A percentile compares a stretch with the other conserved stretches of the same genome.
Evolutionary conservation across 2,329 filamentous ascomycete genomes (phyloP).

Genomic region (Paramyrothecium roridum): DNA sequence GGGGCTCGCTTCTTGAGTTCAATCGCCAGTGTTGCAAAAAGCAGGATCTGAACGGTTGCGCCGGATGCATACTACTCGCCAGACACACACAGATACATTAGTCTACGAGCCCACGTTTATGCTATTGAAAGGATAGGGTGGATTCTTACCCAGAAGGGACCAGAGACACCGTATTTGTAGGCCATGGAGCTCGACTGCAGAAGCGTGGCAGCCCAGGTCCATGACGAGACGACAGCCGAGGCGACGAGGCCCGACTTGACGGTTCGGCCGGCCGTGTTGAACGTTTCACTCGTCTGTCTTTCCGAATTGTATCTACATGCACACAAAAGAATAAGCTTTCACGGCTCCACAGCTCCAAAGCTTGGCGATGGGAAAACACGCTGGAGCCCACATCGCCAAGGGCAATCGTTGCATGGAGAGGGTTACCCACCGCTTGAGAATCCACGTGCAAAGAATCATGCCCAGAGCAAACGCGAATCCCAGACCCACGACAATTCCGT

Average conservation of each 20-base stretch:
- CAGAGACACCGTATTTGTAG: constrained; percentile 66
- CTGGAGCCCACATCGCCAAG: too few species aligned
- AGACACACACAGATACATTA: too few species aligned
- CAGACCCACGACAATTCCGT: neutral
- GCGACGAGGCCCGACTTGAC: constrained; percentile 85
- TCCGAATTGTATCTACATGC: constrained; percentile 55
- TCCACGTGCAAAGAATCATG: constrained; percentile 52
- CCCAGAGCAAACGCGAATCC: constrained; percentile 29
- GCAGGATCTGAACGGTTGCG: constrained; percentile 74
- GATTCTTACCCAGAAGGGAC: constrained; percentile 45
- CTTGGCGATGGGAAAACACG: too few species aligned
- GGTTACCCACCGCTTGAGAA: neutral
- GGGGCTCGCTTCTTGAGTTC: constrained; percentile 78
- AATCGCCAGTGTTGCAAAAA: constrained; percentile 82
- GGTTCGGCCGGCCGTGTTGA: constrained; percentile 76
- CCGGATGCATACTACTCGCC: constrained; percentile 50
- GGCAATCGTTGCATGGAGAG: neutral
- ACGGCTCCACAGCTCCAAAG: too few species aligned
- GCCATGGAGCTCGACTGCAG: constrained; percentile 68
- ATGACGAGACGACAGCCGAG: constrained; percentile 77
- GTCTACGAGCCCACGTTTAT: neutral
- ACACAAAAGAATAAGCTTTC: constrained; percentile 19
- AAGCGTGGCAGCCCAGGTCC: constrained; percentile 81
- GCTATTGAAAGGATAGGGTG: constrained; percentile 19
- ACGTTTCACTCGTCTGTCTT: constrained; percentile 81